Base-by-base conservation (phyloP, 805 yeast species). In the Candida germanica region DNA sequence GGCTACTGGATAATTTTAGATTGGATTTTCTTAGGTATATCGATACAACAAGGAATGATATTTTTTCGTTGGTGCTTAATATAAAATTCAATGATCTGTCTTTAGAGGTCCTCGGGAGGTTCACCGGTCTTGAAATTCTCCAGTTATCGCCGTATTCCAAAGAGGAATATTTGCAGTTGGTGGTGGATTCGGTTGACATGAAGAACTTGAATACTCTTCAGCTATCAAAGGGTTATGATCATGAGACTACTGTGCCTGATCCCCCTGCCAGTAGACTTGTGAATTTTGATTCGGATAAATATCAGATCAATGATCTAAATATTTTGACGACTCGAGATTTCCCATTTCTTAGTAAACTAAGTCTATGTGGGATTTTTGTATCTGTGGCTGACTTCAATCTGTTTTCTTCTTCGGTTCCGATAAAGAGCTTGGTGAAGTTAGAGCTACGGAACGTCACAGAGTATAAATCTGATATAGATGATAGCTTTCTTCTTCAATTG, bases 401-500 rank as follows among this genome's bases (percentile, higher is more conserved):
- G 3, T 20, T 38, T 2, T 11, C 6, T 20, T n/a, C 44, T 0
- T 40, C 58, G 6, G 44, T 60, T 7, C 38, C 50, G 24, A 38
- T 62, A 10, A 18, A 33, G 3, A 40, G 45, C 3, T 35, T 72
- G 14, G 44, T 32, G 3, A 46, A 47, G 11, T 46, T 73, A 4
- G 57, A 55, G 29, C 44, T 73, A 20, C 49, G 43, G 18, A 59
- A 64, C 15, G 49, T 69, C 12, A 54, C 66, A 1, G 76, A 71
- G 39, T 51, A 58, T 14, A 16, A 31, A 26, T 4, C 9, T 11
- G 16, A 11, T 10, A 6, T 6, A 13, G 12, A 20, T 2, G 26
- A 26, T 19, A 36, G 39, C 18, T 36, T 36, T 22, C 33, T 36
- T 10, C 4, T 18, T 9, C 9, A 14, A 13, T 21, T 36, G n/a